Base-by-base conservation (phyloP, 495 filamentous ascomycete genomes). In the Tetracladium setigerum region DNA sequence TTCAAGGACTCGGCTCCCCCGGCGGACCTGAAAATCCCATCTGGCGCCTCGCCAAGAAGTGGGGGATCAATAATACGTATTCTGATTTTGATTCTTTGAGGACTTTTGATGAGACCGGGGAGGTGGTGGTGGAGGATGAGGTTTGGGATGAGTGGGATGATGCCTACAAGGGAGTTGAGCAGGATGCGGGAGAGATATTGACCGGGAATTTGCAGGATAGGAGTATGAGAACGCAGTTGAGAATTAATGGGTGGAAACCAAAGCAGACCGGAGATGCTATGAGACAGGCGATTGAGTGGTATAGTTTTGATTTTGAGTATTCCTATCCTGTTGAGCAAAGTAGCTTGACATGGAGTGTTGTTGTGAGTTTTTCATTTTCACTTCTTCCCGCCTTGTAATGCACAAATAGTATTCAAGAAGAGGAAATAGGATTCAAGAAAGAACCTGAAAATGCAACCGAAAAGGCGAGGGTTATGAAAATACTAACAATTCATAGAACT, bases 31-130 rank as follows among this genome's bases (percentile, higher is more conserved):
- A 82, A 48, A 89, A 89, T 46, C 84, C 84, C 0, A 76, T 87
- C 43, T 87, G 82, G 82, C 72, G 68, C 27, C 61, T 87, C 47
- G 78, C 78, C 7, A 70, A 86, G 62, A 79, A 84, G 58, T 82
- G 83, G 41, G 61, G 70, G 7, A 41, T 87, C 18, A 62, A 65
- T n/a, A 85, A 80, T 46, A 73, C 70, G 39, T 81, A 76, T 54
- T 83, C 77, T 0, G 72, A 86, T 56, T 85, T 78, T 55, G 66
- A 62, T 18, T 76, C 71, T 11, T 74, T 87, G 42, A 50, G 69
- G 31, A 83, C 80, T 6, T 86, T 78, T 60, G 76, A 79, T 31
- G 66, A 76, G 30, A 62, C 57, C 16, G 83, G 83, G 1, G 61
- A 65, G 33, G 55, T 55, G 1, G 70, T n/a, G n/a, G 83, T 48